Evolutionary conservation across 2,329 filamentous ascomycete species (phyloP).

Genomic region (Catunica adiposa): DNA sequence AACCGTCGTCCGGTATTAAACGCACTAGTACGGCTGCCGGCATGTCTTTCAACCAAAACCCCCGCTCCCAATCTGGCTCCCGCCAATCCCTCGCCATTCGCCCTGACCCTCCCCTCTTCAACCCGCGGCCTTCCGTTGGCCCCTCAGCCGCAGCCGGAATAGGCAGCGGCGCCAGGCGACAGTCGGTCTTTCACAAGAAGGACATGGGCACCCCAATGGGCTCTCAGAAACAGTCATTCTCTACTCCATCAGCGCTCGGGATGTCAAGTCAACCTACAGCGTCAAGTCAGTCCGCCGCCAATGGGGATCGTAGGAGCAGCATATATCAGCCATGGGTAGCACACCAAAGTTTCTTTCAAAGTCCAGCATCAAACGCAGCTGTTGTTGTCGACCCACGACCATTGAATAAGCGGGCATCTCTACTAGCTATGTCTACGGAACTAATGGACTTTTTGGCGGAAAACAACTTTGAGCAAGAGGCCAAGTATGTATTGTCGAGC

Average conservation of each 20-base stretch:
- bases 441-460: slow-evolving; percentile 80
- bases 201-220: slow-evolving; percentile 41
- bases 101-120: slow-evolving; percentile 71
- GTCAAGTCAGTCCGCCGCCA: slow-evolving; percentile 22
- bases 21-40: slow-evolving; percentile 65
- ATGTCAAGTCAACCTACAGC: slow-evolving; percentile 14
- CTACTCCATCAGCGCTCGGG: slow-evolving; percentile 12
- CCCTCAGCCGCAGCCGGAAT: slow-evolving; percentile 63
- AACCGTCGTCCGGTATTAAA: slow-evolving; percentile 77
- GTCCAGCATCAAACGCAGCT: slow-evolving; percentile 67
- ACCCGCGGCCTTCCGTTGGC: slow-evolving; percentile 63
- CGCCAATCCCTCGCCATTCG: slow-evolving; percentile 75
- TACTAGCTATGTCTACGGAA: slow-evolving; percentile 72
- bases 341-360: slow-evolving; percentile 90
- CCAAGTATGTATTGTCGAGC: slow-evolving; percentile 86
- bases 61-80: slow-evolving; percentile 65
- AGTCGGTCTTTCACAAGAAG: slow-evolving; percentile 64
- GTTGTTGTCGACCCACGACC: slow-evolving; percentile 74
- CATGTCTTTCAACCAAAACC: slow-evolving; percentile 52
- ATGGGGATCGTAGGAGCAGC: slow-evolving; percentile 58
- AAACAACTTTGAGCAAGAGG: slow-evolving; percentile 94
- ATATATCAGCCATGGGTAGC: slow-evolving; percentile 54
- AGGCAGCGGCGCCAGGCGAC: slow-evolving; percentile 63
- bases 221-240: no score
- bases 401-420: slow-evolving; percentile 63